Base-by-base conservation (phyloP, 2,329 filamentous ascomycete genomes). In the Penicillium fuscoglaucum region DNA sequence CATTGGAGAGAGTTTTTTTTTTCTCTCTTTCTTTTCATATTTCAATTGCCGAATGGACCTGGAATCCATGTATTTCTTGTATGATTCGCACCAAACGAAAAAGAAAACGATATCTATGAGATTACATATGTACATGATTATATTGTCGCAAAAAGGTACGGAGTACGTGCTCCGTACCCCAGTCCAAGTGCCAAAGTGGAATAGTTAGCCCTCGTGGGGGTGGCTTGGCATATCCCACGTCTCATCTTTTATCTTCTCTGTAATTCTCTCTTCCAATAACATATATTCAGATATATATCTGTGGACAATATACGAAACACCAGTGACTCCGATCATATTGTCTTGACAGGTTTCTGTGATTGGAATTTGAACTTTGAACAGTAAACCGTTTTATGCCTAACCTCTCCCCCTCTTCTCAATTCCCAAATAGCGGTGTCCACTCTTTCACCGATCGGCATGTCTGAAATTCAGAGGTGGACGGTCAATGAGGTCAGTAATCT, bases 381-480 rank as follows among this genome's bases (percentile, higher is more conserved):
- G 5, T 26, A 10, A 48, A 41, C 44, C 35, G 39, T 55, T 57
- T n/a, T 17, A 46, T 49, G 43, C 33, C 58, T 57, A 49, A 57
- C 45, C 15, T 44, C 41, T 54, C 46, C 41, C 58, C 41, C 47
- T 52, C 53, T 52, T 52, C 55, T 55, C 44, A 48, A n/a, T 5
- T 40, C 49, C 21, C 51, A 65, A 66, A 59, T 58, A 62, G 61
- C 60, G 57, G 63, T 61, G 62, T 65, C 58, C 57, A 58, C 49
- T 54, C 43, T 12, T 13, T 50, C 21, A 45, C 53, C 55, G 66
- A 67, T 67, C 66, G 60, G 53, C 62, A 67, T 76, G 74, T 64
- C 71, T 46, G 66, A 69, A 55, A 67, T 79, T 59, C 70, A 78
- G 58, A 75, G 67, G 63, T 82, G 79, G 79, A 77, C 71, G n/a